Evolutionary conservation across 768 basidiomycete genomes (phyloP), one percentile per base, ranked within the genome.

Genomic region (Steccherinum ochraceum): DNA sequence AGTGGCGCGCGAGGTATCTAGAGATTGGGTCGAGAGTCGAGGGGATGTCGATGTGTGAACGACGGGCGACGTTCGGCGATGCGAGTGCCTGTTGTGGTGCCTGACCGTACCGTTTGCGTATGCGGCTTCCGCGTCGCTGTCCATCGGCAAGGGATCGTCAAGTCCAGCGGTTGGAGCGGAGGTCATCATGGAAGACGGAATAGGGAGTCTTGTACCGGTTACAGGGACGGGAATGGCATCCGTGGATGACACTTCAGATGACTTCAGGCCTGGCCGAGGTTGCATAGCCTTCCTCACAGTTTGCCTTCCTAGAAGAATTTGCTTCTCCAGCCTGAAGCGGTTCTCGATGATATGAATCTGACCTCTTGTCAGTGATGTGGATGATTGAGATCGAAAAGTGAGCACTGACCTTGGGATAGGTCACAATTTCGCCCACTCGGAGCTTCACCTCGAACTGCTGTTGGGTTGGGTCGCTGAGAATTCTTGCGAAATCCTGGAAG

Each of bases 291-390:
- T 76, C 18, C 89, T 84, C 40, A 91, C 75, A 47, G 75, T 73
- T 60, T 86, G 81, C 11, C 93, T 82, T 18, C 93, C 93, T 11
- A 84, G 70, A 39, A 83, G 72, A 45, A 96, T 89, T 58, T 92
- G 84, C 49, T 82, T 83, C 67, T 96, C 86, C n/a, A 91, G 73
- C 7, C 80, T 79, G 56, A 81, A 76, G n/a, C 95, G 78, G 64
- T 98, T 97, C 62, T 86, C 83, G 52, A 97, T 89, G 80, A 98
- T 97, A 59, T 91, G 92, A 12, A 96, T 69, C 93, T 94, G 58
- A 24, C 11, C 39, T 51, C 16, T 39, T 4, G 30, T 39, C n/a
- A 35, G 5, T 10, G 13, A 16, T 13, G 11, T 23, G 24, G 23
- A 24, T 27, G 18, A 45, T 3, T 5, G 10, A 43, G 41, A 18